Evolutionary conservation across 2,329 filamentous ascomycete genomes (phyloP).

Genomic region (Trichoderma hamatum): DNA sequence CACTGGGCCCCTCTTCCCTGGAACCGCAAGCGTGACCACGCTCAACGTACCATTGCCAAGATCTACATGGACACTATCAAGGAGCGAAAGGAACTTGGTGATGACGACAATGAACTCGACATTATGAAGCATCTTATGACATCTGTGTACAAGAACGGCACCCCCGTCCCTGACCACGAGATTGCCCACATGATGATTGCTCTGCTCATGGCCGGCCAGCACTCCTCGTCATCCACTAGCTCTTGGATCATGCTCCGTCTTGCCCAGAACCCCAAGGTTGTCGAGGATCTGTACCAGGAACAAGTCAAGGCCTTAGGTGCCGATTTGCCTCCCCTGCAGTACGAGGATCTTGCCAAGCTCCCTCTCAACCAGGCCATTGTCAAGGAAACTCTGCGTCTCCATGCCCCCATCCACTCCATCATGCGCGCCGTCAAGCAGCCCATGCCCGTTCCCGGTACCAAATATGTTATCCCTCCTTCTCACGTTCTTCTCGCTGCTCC

Average conservation of each 20-base stretch:
- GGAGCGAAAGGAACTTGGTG: constrained; percentile 61
- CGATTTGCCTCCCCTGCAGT: constrained; percentile 73
- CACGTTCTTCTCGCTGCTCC: constrained; percentile 85
- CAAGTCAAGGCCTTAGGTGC: constrained; percentile 73
- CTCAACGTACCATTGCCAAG: constrained; percentile 78
- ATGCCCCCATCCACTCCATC: constrained; percentile 93
- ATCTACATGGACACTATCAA: constrained; percentile 83
- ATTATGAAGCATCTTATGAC: constrained; percentile 93
- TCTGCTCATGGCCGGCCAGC: constrained; percentile 87
- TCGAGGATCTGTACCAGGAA: constrained; percentile 82
- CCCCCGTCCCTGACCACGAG: constrained; percentile 76
- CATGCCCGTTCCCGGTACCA: constrained; percentile 80
- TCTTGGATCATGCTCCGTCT: constrained; percentile 85
- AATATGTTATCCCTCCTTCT: constrained; percentile 77
- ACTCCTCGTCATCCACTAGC: constrained; percentile 82
- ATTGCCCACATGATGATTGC: constrained; percentile 94
- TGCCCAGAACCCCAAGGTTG: constrained; percentile 73
- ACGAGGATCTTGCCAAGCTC: constrained; percentile 77
- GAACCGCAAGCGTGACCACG: constrained; percentile 78
- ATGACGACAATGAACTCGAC: constrained; percentile 62
- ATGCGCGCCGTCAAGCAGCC: constrained; percentile 89
- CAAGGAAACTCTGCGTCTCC: constrained; percentile 88
- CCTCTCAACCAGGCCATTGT: constrained; percentile 82
- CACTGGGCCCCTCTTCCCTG: constrained; percentile 89
- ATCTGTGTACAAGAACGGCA: constrained; percentile 82